A percentile compares a stretch with the other conserved stretches of the same genome.
These are phyloP conservation scores for Collybia sordida DNA, from an alignment of 768 basidiomycete species.

Conservation along the genomic window DNA sequence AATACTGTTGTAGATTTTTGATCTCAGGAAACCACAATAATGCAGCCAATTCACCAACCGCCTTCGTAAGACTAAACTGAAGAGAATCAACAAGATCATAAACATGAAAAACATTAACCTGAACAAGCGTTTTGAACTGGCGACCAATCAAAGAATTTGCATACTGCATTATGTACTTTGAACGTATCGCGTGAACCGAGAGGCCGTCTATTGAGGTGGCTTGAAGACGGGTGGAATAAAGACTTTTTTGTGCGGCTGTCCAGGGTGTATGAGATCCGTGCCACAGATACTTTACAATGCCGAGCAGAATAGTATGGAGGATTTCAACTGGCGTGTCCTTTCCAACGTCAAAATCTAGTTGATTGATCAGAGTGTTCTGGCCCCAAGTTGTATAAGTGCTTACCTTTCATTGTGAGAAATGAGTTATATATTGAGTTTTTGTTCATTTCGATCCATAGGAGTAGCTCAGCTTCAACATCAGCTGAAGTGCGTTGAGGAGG, in stretches of 20 bases:
- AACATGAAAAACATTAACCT: slow-evolving; percentile 35
- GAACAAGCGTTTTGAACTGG: slow-evolving; percentile 39
- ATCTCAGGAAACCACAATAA: slow-evolving; percentile 44
- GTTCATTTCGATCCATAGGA: slow-evolving; percentile 25
- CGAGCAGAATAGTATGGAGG: slow-evolving; percentile 43
- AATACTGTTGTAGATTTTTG: slow-evolving; percentile 30
- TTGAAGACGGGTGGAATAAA: slow-evolving; percentile 29
- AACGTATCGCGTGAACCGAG: slow-evolving; percentile 31
- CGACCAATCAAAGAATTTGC: slow-evolving; percentile 38
- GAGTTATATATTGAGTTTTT: slow-evolving; percentile 25
- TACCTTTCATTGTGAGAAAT: slow-evolving; percentile 28
- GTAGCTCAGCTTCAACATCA: slow-evolving; percentile 23
- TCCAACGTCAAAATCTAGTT: not conserved
- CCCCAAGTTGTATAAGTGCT: not conserved
- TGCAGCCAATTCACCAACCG: slow-evolving; percentile 31
- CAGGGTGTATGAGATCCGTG: slow-evolving; percentile 29
- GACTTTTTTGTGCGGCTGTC: slow-evolving; percentile 21
- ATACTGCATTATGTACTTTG: slow-evolving; percentile 43
- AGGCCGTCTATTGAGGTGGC: slow-evolving; percentile 28
- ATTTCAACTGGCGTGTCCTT: slow-evolving; percentile 40
- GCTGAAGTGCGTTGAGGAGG: slow-evolving; percentile 9
- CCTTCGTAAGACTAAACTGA: slow-evolving; percentile 26
- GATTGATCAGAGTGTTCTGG: too few species aligned
- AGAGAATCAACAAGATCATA: slow-evolving; percentile 25
- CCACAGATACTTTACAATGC: slow-evolving; percentile 44